These are phyloP conservation scores for Tetradesmus lagerheimii DNA, from an alignment of 139 green algal species.

Conservation along the genomic window DNA sequence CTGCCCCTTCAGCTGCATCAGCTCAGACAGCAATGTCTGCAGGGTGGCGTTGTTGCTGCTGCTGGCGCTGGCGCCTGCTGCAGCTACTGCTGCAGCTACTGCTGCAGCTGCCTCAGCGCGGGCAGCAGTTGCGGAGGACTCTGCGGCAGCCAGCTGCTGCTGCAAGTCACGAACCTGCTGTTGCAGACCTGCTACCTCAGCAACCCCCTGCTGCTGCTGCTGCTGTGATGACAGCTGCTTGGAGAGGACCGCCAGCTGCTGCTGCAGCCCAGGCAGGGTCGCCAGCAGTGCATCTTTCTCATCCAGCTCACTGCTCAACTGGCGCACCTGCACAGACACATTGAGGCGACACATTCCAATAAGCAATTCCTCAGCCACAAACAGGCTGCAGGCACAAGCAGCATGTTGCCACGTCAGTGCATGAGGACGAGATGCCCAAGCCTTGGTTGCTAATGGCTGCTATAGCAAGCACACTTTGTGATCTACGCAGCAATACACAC, in stretches of 20 bases:
- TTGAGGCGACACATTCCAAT: too few species aligned
- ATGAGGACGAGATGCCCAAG: neutral
- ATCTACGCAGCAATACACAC: too few species aligned
- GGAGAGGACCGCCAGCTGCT: neutral
- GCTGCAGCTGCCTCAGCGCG: neutral
- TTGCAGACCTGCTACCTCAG: neutral
- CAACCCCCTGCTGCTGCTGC: neutral
- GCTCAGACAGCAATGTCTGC: neutral
- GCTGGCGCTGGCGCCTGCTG: neutral
- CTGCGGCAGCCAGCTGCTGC: slow-evolving; percentile 10
- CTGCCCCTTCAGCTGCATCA: slow-evolving; percentile 8
- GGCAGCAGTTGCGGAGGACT: neutral
- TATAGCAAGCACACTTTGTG: too few species aligned
- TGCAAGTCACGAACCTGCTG: neutral
- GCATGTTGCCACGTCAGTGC: too few species aligned
- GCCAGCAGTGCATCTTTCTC: neutral
- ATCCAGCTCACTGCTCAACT: slow-evolving; percentile 13
- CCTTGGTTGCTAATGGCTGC: too few species aligned
- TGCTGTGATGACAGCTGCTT: neutral
- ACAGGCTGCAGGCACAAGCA: neutral
- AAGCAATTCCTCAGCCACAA: neutral
- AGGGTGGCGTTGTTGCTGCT: neutral
- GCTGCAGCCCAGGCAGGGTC: slow-evolving; percentile 12
- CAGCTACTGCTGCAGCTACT: too few species aligned
- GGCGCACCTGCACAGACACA: slow-evolving; percentile 8